Evolutionary conservation across 257 asterid species (phyloP).

Genomic region (Nicotiana paniculata): DNA sequence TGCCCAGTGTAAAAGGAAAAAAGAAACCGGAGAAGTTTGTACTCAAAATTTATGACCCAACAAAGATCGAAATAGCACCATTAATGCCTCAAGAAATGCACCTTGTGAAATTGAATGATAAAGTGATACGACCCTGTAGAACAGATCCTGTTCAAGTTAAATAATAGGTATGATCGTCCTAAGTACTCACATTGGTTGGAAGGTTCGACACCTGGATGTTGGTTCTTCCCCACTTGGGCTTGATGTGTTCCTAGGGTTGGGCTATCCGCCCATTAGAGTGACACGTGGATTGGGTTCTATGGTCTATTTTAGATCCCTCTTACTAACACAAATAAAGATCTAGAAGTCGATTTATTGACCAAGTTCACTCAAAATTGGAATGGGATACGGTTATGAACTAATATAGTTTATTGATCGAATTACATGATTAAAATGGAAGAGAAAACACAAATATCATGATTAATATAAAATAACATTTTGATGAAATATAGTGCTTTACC

Average conservation of each 20-base stretch:
- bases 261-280: neutral
- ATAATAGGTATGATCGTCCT: neutral
- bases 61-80: neutral
- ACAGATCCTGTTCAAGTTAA: neutral
- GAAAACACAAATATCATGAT: neutral
- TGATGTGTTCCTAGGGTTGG: neutral
- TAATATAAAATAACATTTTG: neutral
- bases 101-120: neutral
- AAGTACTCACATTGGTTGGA: neutral
- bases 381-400: neutral
- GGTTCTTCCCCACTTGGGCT: neutral
- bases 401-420: neutral
- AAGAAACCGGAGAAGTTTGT: neutral
- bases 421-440: neutral
- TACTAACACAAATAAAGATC: neutral
- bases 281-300: neutral
- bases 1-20: neutral
- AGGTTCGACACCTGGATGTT: neutral
- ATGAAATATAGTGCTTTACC: slow-evolving; percentile 34
- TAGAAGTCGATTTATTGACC: neutral
- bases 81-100: neutral
- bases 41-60: neutral
- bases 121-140: neutral
- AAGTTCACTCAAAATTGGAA: neutral
- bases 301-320: neutral